Base-by-base conservation (phyloP, 1,284 basidiomycete genomes). In the Cutaneotrichosporon cavernicola region DNA sequence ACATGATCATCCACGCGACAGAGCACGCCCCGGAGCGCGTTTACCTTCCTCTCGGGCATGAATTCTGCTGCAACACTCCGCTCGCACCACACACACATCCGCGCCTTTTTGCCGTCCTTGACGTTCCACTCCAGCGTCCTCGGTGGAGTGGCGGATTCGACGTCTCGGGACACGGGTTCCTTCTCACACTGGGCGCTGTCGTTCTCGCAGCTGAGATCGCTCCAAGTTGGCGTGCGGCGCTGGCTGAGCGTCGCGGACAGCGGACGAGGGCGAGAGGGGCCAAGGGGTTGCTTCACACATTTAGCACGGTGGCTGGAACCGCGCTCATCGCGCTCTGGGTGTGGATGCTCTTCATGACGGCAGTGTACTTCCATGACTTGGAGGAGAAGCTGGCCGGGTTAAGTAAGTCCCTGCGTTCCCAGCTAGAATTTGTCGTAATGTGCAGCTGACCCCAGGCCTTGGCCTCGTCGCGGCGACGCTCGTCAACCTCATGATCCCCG, bases 81-180 rank as follows among this genome's bases (percentile, higher is more conserved):
- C 73, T 93, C 47, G 86, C 86, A 4, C 84, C 86, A 1, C 70
- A 76, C 30, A 86, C 87, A 0, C 88, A 91, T 69, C 88, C 90
- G 0, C 72, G 81, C 16, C 81, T 92, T 46, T 92, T 92, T 77
- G 74, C 82, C 5, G 65, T 72, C 30, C 73, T 73, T n/a, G 31
- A 31, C 56, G 61, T 66, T 34, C 65, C 51, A 22, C 56, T 67
- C 53, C 40, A 67, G 69, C 26, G 81, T 85, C 49, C 78, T 91
- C 70, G 86, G 86, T 73, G 88, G 85, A 65, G 69, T 18, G 69
- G 69, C 51, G 95, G 95, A 0, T 93, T 97, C 77, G 96, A 99
- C 74, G 87, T 98, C 14, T 95, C 92, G 0, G 95, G 95, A 2
- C 96, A 99, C 76, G 85, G 93, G 31, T 98, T 97, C 82, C 85